Evolutionary conservation across 2,329 filamentous ascomycete genomes (phyloP), one percentile per base, ranked within the genome.

Genomic region (Fusarium tanahbumbuense): DNA sequence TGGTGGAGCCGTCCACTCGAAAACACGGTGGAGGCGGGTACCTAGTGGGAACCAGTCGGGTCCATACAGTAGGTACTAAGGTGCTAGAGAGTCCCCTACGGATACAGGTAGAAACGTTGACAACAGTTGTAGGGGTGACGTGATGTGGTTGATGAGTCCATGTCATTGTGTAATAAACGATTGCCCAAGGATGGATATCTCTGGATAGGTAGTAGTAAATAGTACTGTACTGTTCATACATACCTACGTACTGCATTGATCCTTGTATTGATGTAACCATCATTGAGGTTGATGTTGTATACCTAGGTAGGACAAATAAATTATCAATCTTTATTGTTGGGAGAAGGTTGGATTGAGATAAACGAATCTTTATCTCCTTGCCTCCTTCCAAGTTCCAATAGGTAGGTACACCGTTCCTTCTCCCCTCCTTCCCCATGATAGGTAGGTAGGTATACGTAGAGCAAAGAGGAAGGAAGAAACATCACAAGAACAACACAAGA

Each of bases 111-210:
- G 45, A 25, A 49, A 32, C n/a, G 30, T 15, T 34, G 15, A 16
- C 30, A 23, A n/a, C 28, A 32, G 28, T 25, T 32, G 47, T 50
- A 50, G 30, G 9, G 20, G 47, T 23, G 47, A 30, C 55, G 67
- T 69, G 68, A 68, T 58, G 44, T 69, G 65, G 46, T 64, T 42
- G 66, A 67, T 63, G 67, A 70, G 57, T 28, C 55, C 49, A 52
- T 66, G 61, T 54, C 47, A 60, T 60, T 60, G 47, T 68, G 55
- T 58, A 57, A 44, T 18, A 12, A 32, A 34, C n/a, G 25, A 20
- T 20, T 30, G 25, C 20, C 45, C 45, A 48, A 48, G 45, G 25
- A 48, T 48, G 45, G 25, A 48, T 32, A 48, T 20, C 59, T 48
- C 54, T 37, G 34, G 6, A 37, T 37, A 32, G 13, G 30, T 32